Evolutionary conservation across 495 filamentous ascomycete genomes (phyloP), one percentile per base, ranked within the genome.

Genomic region (Mytilinidion resinicola): DNA sequence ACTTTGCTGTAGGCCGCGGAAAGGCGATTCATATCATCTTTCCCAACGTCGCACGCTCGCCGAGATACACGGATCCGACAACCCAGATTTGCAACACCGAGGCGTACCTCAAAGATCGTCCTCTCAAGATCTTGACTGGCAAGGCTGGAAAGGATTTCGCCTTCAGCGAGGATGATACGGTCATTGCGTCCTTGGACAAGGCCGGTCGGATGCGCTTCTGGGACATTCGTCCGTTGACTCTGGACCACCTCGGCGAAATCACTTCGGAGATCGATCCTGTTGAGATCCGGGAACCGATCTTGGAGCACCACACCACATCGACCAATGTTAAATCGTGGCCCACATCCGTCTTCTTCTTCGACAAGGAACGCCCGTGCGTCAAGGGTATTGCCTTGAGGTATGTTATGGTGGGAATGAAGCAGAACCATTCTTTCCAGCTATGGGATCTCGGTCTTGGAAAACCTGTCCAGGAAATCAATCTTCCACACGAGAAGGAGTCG

Each of bases 71-170:
- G 49, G 86, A 85, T n/a, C 75, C 81, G 50, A 82, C 86, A 15
- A 66, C 65, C 61, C 86, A 87, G 46, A 79, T 85, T 34, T 84
- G 91, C 60, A 87, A 95, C 68, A 88, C 81, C 4, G 88, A 95
- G 68, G 89, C 84, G 65, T 95, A 95, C 62, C 82, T 95, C 63
- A 83, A 83, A 60, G 85, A 95, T 60, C 91, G 87, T 65, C 83
- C 86, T 39, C 77, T 96, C 59, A 92, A 90, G 73, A 93, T 99
- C 70, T 87, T 89, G 46, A 96, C 90, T 53, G 95, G 95, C 51
- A 99, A 99, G 74, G 95, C 95, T 48, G 92, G 91, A 34, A 97
- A 99, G 72, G 95, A 99, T 65, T 99, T 97, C 69, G 83, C 85
- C 47, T 99, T 99, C 74, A 96, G 91, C 70, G 89, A 91, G 66